Evolutionary conservation across 1,284 basidiomycete species (phyloP).

Genomic region (Ganoderma leucocontextum): DNA sequence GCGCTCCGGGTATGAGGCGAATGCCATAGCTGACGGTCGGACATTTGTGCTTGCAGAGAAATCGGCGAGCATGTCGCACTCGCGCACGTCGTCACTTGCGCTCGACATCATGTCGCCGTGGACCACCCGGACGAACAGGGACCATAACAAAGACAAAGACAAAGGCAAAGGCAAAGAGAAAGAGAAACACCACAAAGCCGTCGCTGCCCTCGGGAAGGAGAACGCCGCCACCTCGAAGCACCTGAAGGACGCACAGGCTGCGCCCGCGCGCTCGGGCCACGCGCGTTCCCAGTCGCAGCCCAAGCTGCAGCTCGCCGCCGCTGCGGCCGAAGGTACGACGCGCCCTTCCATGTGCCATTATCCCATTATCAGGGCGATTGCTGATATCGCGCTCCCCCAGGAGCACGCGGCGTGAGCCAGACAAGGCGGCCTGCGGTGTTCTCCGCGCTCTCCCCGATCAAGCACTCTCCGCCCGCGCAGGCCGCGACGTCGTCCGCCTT

Average conservation of each 20-base stretch:
- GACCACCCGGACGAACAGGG: conserved; percentile 33
- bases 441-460: conserved; percentile 42
- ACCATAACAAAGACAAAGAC: conserved; percentile 12
- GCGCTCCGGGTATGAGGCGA: too few species aligned
- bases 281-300: conserved; percentile 43
- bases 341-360: background rate
- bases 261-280: conserved; percentile 31
- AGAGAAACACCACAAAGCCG: conserved; percentile 21
- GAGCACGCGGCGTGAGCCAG: conserved; percentile 28
- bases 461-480: conserved; percentile 35
- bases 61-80: conserved; percentile 57
- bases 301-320: conserved; percentile 35
- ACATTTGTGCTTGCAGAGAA: conserved; percentile 48
- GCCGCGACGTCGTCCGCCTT: conserved; percentile 6
- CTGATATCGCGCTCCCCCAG: conserved; percentile 10
- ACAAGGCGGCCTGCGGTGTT: conserved; percentile 35
- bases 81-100: conserved; percentile 48
- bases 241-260: conserved; percentile 15
- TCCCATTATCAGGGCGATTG: background rate
- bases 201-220: conserved; percentile 20
- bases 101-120: conserved; percentile 53
- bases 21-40: conserved; percentile 1
- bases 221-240: conserved; percentile 20
- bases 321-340: conserved; percentile 3
- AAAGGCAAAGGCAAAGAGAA: conserved; percentile 29